phyloP scores from a whole-genome alignment of 345 rosid genomes.

The Boechera divaricarpa region DNA sequence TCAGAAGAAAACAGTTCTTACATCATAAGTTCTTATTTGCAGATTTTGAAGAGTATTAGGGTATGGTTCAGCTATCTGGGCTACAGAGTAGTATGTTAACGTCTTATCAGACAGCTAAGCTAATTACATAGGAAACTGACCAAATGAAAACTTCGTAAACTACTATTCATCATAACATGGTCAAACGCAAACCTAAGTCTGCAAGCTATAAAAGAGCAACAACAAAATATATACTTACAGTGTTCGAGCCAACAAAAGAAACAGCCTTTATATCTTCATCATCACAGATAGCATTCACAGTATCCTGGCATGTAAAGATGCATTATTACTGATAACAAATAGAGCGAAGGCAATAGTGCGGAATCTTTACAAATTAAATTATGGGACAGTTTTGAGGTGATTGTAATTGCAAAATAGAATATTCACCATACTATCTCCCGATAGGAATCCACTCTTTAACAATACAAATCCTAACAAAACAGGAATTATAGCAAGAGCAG shows the following conservation, averaged over 20 bases:
- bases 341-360: not conserved
- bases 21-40: conserved; percentile 10
- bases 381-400: not conserved
- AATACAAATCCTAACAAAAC: conserved; percentile 6
- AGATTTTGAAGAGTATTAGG: not conserved
- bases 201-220: not conserved
- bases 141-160: not conserved
- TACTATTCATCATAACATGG: conserved; percentile 6
- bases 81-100: not conserved
- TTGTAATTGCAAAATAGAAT: not conserved
- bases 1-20: conserved; percentile 2
- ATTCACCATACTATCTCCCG: no score
- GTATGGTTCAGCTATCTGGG: not conserved
- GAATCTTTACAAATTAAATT: not conserved
- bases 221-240: conserved; percentile 57
- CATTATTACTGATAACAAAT: conserved; percentile 5
- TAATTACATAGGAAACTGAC: conserved; percentile 10
- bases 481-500: conserved; percentile 6
- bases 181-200: not conserved
- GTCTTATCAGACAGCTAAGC: not conserved
- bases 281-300: conserved; percentile 96
- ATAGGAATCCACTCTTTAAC: not conserved
- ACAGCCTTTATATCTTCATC: conserved; percentile 77
- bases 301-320: conserved; percentile 58
- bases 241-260: conserved; percentile 95